Evolutionary conservation across 192 early-diverging fungal species (phyloP), one percentile per base, ranked within the genome.

Genomic region (Bifiguratus adelaidae): DNA sequence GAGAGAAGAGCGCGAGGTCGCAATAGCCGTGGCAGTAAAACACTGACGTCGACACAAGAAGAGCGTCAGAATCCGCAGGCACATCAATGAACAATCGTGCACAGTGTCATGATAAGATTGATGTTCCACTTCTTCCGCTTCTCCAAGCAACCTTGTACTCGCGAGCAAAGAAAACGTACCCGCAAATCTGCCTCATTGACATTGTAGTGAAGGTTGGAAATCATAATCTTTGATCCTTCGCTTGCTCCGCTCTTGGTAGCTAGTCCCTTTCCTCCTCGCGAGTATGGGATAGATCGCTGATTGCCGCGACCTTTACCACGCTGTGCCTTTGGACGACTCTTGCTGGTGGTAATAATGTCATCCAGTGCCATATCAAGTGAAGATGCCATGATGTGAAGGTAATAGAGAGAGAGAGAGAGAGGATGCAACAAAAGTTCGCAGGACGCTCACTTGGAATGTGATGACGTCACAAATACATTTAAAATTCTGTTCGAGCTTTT

Each of bases 191-290:
- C 63, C 33, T 66, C 57, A 30, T 70, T 58, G 45, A 74, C 72
- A 40, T 61, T 73, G 55, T 62, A 56, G 47, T 67, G 71, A 34
- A 74, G 67, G 63, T 74, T 73, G 24, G 72, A 71, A 47, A 74
- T 63, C 47, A 73, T 58, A 36, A 74, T 71, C 58, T 74, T 70
- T 41, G 62, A 64, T 38, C 68, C 68, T 49, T 70, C 63, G 18
- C 37, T 21, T 15, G 18, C 15, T 21, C 37, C 37, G 1, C 11
- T 34, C 11, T 34, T 34, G 11, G 32, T 15, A 1, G 7, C 37
- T 21, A 5, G 15, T 15, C 5, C 7, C 7, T 20, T 1, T 15
- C 7, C 1, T 1, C 5, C 37, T 15, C 37, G 37, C 37, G 6
- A 5, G 37, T 8, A 13, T 21, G 37, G 0, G 37, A 21, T 15